Evolutionary conservation across 1,284 basidiomycete species (phyloP), one percentile per base, ranked within the genome.

Genomic region (Vanrija pseudolonga): DNA sequence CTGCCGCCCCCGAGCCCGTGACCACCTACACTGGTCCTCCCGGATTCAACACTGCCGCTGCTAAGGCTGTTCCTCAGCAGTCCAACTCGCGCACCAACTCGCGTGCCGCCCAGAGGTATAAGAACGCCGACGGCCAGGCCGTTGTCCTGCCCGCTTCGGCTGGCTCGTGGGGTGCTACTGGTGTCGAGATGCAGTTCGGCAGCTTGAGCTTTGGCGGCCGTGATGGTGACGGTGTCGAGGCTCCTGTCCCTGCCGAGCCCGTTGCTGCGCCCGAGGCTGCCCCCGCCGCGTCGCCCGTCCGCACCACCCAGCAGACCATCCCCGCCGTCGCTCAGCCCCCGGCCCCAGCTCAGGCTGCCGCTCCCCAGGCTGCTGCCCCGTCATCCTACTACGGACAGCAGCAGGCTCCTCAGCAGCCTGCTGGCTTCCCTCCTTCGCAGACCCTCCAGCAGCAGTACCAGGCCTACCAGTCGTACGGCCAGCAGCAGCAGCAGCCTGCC

Each of bases 181-280:
- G 64, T 39, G 65, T 78, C 55, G 75, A 75, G 57, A 70, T 77
- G 62, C 74, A 77, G 59, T 78, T 78, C 55, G 76, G 76, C 40
- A 74, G 70, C 60, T 62, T 78, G 50, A 76, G 71, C 69, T 76
- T 78, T 52, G 76, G 74, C 44, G 70, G 69, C 20, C 52, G 70
- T 42, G 71, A 71, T 56, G 73, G 72, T 18, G 74, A 77, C 53
- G 71, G 70, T 32, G 72, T 70, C 23, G 72, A 73, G 51, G 64
- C 73, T 0, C 68, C 69, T 8, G 61, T 66, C 9, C 64, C 49
- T 37, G 36, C 59, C 20, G 57, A 65, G 45, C 47, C 57, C 23
- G 54, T 63, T 43, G 43, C 57, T 19, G 56, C 61, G 47, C 53
- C 61, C 28, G 62, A 66, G 56, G 45, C 61, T 37, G 32, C 53